Evolutionary conservation across 768 basidiomycete species (phyloP), one percentile per base, ranked within the genome.

Genomic region (Trametes gibbosa): DNA sequence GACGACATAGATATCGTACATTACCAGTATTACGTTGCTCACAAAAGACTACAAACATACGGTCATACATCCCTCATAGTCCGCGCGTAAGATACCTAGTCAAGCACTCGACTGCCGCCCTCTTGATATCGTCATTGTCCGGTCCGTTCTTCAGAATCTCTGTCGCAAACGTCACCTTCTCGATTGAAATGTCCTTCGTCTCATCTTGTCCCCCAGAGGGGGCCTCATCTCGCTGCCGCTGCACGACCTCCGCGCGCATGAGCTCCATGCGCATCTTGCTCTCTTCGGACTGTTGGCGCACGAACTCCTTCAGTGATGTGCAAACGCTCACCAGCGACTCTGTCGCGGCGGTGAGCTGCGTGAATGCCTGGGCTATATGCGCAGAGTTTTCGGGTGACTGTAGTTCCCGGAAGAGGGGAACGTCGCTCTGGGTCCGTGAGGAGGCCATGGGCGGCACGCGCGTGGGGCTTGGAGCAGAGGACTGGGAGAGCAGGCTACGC

Each of bases 231-330:
- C 23, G 76, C 17, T 29, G 49, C n/a, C 55, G 54, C 41, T 42
- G 78, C 48, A 78, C 73, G 66, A 87, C 86, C 43, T 87, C 87
- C 61, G 90, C 87, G 19, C 84, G 77, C 67, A 89, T 65, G 63
- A 85, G 85, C 57, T 90, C 89, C 42, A 89, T 76, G 67, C 87
- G 87, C 73, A 83, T 78, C 71, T 86, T 85, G 60, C 81, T 81
- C 35, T 87, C 83, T 64, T 89, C 87, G 23, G 80, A 81, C 66
- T 90, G 89, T 41, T 83, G 76, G 61, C 85, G 84, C 40, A 90
- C 72, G 59, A 83, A 79, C 61, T 86, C 83, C 66, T 85, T 62
- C 41, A 71, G 56, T 37, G 63, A 56, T 25, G 55, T 69, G 61
- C 81, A 84, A 16, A 81, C 77, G 24, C 76, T 71, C 52, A 87